Evolutionary conservation across 163 green algal species (phyloP).

Genomic region (Chloroidium sp.): DNA sequence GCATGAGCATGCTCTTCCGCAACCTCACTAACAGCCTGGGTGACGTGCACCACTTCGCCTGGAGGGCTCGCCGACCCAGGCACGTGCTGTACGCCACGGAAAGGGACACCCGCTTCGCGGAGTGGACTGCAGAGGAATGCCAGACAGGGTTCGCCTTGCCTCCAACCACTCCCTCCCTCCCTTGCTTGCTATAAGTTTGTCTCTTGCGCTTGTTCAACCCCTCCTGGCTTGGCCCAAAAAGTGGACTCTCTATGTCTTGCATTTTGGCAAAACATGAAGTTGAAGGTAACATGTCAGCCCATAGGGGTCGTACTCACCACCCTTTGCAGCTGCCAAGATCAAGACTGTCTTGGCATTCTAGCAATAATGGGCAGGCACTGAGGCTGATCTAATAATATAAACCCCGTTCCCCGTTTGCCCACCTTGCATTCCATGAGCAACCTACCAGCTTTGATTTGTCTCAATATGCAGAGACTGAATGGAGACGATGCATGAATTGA

Average conservation of each 20-base stretch:
- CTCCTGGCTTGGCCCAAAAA: neutral
- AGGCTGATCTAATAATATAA: too few species aligned
- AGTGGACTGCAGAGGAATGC: constrained; percentile 39
- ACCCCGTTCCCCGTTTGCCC: too few species aligned
- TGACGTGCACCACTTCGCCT: constrained; percentile 68
- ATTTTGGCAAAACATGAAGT: neutral
- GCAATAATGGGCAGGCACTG: too few species aligned
- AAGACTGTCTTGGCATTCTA: too few species aligned
- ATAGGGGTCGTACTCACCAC: too few species aligned
- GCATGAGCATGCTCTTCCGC: constrained; percentile 53
- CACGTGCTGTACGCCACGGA: constrained; percentile 34
- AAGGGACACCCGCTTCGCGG: constrained; percentile 25
- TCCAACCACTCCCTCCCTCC: neutral
- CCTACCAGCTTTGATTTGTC: neutral
- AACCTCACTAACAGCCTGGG: constrained; percentile 62
- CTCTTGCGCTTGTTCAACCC: neutral
- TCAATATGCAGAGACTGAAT: constrained; percentile 13
- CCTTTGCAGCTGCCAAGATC: too few species aligned
- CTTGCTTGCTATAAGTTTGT: neutral
- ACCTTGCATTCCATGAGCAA: neutral
- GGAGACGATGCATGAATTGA: constrained; percentile 7
- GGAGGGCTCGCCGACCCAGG: constrained; percentile 39
- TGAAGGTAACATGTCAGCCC: neutral
- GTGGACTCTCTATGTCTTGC: neutral
- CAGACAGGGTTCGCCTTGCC: constrained; percentile 24